Evolutionary conservation across 495 filamentous ascomycete species (phyloP).

Genomic region (Trichoderma erinaceum): DNA sequence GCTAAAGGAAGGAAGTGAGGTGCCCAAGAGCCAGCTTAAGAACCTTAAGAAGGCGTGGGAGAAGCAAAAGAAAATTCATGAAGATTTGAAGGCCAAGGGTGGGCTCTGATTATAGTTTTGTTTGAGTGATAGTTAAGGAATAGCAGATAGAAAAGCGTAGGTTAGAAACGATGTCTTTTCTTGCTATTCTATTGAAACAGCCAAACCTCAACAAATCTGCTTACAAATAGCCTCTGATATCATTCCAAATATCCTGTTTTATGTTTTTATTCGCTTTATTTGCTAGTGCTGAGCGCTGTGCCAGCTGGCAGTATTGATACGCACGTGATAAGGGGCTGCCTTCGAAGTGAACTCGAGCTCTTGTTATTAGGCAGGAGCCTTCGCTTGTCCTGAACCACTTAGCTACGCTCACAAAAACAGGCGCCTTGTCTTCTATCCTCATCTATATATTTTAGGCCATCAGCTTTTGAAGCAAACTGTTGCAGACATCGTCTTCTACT

Average conservation of each 20-base stretch:
- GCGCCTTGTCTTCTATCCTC: not conserved
- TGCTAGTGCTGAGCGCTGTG: not conserved
- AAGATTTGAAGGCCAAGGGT: slow-evolving; percentile 36
- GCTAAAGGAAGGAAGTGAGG: slow-evolving; percentile 66
- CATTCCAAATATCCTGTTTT: too few relatives aligned
- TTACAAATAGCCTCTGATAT: too few relatives aligned
- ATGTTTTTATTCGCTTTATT: too few relatives aligned
- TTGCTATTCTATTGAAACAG: not conserved
- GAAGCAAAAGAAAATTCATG: slow-evolving; percentile 81
- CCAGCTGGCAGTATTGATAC: not conserved
- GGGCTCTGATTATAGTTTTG: slow-evolving; percentile 20
- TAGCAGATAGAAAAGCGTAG: slow-evolving; percentile 9
- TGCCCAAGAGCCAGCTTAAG: slow-evolving; percentile 75
- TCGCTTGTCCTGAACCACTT: not conserved
- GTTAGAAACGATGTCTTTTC: not conserved
- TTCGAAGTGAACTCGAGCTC: not conserved
- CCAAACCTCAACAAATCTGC: too few relatives aligned
- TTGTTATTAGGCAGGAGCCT: not conserved
- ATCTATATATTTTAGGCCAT: not conserved
- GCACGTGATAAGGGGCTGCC: not conserved
- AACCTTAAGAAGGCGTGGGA: slow-evolving; percentile 91
- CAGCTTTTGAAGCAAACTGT: not conserved
- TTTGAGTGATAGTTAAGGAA: not conserved
- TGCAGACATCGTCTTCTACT: not conserved
- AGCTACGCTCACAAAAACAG: not conserved